These are phyloP conservation scores for Dimocarpus longan DNA, from an alignment of 345 rosid species.

Conservation along the genomic window DNA sequence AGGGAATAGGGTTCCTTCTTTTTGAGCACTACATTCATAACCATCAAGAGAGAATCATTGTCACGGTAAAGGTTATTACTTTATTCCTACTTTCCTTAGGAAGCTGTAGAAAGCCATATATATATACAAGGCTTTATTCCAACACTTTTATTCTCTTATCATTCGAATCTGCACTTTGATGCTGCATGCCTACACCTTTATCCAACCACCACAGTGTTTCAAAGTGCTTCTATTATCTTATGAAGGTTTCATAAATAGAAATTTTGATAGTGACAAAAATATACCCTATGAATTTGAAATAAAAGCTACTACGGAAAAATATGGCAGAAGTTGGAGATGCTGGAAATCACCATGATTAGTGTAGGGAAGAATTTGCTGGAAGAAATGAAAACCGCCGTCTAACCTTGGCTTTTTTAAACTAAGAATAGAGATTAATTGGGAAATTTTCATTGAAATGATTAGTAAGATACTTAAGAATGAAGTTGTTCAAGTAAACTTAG, in stretches of 20 bases:
- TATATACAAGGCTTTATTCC: conserved; percentile 3
- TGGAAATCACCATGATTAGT: neutral
- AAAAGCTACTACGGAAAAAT: neutral
- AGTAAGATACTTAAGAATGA: no score
- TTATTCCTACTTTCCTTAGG: conserved; percentile 18
- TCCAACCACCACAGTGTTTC: neutral
- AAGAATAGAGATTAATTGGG: no score
- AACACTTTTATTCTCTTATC: conserved; percentile 12
- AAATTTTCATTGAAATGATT: no score
- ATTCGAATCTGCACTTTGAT: neutral
- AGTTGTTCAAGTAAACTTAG: no score
- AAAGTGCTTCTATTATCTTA: no score
- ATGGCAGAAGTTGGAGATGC: neutral
- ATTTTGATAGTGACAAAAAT: no score
- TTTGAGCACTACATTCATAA: conserved; percentile 1
- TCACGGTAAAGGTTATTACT: conserved; percentile 15
- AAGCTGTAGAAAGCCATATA: neutral
- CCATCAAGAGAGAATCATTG: conserved; percentile 28
- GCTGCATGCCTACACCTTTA: neutral
- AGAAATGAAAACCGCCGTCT: neutral
- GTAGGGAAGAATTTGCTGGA: neutral
- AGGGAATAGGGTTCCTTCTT: conserved; percentile 37
- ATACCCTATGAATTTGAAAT: neutral
- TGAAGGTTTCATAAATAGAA: no score
- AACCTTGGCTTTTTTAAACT: no score